Evolutionary conservation across 495 filamentous ascomycete genomes (phyloP), one percentile per base, ranked within the genome.

Genomic region (Chlorociboria aeruginascens): DNA sequence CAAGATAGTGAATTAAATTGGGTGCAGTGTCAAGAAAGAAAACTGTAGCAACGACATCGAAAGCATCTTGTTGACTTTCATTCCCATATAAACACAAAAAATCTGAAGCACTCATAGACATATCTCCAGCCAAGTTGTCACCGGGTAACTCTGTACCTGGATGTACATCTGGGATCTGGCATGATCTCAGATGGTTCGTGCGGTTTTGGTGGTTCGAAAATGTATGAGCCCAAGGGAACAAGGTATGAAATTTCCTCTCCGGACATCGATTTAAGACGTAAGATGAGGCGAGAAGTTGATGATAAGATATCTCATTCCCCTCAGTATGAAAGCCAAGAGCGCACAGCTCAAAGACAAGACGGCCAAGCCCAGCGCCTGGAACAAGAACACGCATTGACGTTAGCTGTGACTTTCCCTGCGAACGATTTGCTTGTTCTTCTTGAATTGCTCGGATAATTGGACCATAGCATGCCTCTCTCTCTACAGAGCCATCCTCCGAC

Each of bases 11-110:
- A 45, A 96, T 82, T 25, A 96, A 58, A 60, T 97, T 95, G 13
- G 89, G 88, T 25, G 92, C 92, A 3, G 92, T 98, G 62, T 98
- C 93, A 30, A 98, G 83, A 69, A 97, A 98, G 62, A 96, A 98
- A 3, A 94, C 84, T 3, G 83, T 85, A 1, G 83, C 78, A 2
- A 98, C 88, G 0, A 81, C 89, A 59, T 94, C 82, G 62, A 86
- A 96, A 0, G 57, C 57, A 2, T 71, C 75, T 28, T 64, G 63
- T 40, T 85, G 73, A 13, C 69, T 66, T 1, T 72, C 66, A 40
- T 76, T 59, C 32, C 65, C 72, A 63, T 98, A 96, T 3, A 85
- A 58, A 6, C 82, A 77, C 42, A 86, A 69, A 60, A 96, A 96
- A 56, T 96, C 88, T 3, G 81, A 82, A 3, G 85, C 78, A 6